Evolutionary conservation across 306 rosid species (phyloP).

Genomic region (Trifolium fragiferum): DNA sequence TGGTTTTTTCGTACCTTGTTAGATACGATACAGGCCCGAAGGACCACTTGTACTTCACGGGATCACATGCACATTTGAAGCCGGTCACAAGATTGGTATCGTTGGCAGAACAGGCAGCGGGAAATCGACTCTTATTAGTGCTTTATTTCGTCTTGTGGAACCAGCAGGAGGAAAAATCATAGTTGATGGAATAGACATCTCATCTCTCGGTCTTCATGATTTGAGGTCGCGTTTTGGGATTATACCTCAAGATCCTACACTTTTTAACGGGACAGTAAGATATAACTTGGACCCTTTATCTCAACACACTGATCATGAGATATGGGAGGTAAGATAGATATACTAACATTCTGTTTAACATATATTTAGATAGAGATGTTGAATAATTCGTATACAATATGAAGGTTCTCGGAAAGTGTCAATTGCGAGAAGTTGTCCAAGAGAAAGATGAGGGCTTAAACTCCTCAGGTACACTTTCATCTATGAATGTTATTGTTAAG

Average conservation of each 20-base stretch:
- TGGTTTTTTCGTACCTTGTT: constrained; percentile 31
- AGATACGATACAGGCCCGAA: constrained; percentile 66
- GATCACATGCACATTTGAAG: constrained; percentile 74
- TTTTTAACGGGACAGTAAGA: constrained; percentile 77
- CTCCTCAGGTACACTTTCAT: constrained; percentile 60
- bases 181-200: constrained; percentile 76
- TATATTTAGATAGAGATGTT: background rate
- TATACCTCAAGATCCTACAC: constrained; percentile 92
- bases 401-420: constrained; percentile 80
- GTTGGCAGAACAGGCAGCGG: constrained; percentile 91
- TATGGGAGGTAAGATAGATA: constrained; percentile 84
- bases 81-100: constrained; percentile 79
- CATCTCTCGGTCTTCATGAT: constrained; percentile 79
- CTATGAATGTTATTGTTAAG: too few relatives aligned
- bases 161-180: constrained; percentile 65
- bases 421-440: constrained; percentile 61
- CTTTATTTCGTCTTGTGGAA: constrained; percentile 77
- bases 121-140: constrained; percentile 76
- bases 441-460: constrained; percentile 67
- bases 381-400: background rate
- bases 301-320: constrained; percentile 62
- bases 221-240: constrained; percentile 75
- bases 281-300: constrained; percentile 77
- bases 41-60: constrained; percentile 78
- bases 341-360: background rate